Evolutionary conservation across 2,329 filamentous ascomycete species (phyloP).

Genomic region (Fusarium fujikuroi): DNA sequence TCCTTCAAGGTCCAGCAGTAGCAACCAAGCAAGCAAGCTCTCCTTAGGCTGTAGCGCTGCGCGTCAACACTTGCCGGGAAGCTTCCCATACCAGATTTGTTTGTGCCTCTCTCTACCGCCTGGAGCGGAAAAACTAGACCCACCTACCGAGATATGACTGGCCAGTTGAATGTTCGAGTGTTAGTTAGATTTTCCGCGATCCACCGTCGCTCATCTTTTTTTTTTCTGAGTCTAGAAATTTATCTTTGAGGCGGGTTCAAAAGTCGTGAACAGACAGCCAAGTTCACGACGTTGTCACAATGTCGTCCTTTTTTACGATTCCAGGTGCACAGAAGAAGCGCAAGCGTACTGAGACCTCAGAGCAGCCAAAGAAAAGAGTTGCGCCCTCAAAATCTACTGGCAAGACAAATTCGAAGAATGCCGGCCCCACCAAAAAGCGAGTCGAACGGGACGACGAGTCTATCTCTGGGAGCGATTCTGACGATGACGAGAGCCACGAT

Average conservation of each 20-base stretch:
- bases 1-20: constrained; percentile 39
- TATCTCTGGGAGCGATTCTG: constrained; percentile 87
- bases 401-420: constrained; percentile 55
- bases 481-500: constrained; percentile 65
- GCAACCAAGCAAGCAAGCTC: constrained; percentile 44
- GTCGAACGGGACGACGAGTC: constrained; percentile 70
- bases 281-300: constrained; percentile 54
- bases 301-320: constrained; percentile 97
- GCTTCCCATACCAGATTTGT: constrained; percentile 33
- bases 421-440: constrained; percentile 57
- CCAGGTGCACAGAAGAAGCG: constrained; percentile 90
- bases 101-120: constrained; percentile 51
- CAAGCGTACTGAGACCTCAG: constrained; percentile 72
- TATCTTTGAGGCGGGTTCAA: constrained; percentile 45
- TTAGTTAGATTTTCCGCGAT: constrained; percentile 38
- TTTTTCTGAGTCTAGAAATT: constrained; percentile 50
- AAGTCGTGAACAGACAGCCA: constrained; percentile 44
- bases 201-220: constrained; percentile 53
- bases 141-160: constrained; percentile 40
- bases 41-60: constrained; percentile 53
- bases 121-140: constrained; percentile 47
- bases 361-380: constrained; percentile 69
- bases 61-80: constrained; percentile 47
- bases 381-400: constrained; percentile 58
- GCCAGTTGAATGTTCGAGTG: constrained; percentile 2